Evolutionary conservation across 2,329 filamentous ascomycete species (phyloP), one percentile per base, ranked within the genome.

Genomic region (Venturia aucupariae): DNA sequence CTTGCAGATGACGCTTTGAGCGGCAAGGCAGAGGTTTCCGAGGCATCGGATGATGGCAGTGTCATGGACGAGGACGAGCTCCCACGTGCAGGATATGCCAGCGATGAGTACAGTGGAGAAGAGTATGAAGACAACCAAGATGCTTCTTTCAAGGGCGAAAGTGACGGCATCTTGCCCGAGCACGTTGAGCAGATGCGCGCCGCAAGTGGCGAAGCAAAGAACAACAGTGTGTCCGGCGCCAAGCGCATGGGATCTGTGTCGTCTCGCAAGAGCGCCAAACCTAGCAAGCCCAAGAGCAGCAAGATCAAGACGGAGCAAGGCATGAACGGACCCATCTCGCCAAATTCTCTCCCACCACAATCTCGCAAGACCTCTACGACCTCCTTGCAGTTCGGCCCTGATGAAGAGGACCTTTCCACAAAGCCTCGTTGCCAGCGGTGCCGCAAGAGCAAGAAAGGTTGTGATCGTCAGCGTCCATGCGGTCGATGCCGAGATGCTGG

Each of bases 371-470:
- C 85, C 46, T 92, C 90, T 0, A 81, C 87, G 65, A 83, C 86
- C 13, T 91, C 90, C 13, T 75, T 86, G 71, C 86, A 83, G 71
- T 85, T 86, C 72, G 84, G 81, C 60, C 80, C 81, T 39, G 90
- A 92, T 69, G 90, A 96, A 68, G 92, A 97, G 68, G 92, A 97
- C 65, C 80, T 97, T 24, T 97, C 93, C 0, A 92, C 89, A 69
- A 97, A 97, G 78, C 94, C 94, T 65, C 92, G 94, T 67, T 99
- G 94, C 81, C 94, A 99, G 76, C 89, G 94, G 65, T 99, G 94
- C 82, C 89, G 94, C 72, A 99, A 99, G 85, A 97, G 93, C 79
- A 99, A 99, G 83, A 99, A 99, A 79, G 94, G 94, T 15, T 99
- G 94, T 74, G 94, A 99, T 79, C 88, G 94, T 65, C 94, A 97